Evolutionary conservation across 2,329 filamentous ascomycete species (phyloP), one percentile per base, ranked within the genome.

Genomic region (Claviceps paspali): DNA sequence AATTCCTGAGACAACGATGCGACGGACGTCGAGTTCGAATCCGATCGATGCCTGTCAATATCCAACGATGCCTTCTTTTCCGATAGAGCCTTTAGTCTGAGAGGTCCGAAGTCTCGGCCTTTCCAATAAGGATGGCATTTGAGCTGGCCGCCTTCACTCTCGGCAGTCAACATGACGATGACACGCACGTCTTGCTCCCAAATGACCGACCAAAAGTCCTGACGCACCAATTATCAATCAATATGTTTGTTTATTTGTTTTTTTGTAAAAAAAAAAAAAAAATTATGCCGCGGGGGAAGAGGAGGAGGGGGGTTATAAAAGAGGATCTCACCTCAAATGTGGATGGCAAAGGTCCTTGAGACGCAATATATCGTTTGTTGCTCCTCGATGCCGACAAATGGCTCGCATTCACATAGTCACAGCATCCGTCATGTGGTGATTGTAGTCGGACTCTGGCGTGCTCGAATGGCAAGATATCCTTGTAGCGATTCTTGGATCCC

Each of bases 201-300:
- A 22, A 96, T 70, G 9, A 95, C 81, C 42, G 85, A 88, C 91
- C 91, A 98, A 53, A 98, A 98, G 56, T 98, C 91, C 83, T 91
- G 23, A 3, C 8, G 12, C 17, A 22, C 19, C 17, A 34, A 19
- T 5, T 8, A 6, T 19, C 7, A 10, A 14, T 34, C 5, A 18
- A 18, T 22, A 26, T 15, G 30, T 12, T 8, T 22, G 5, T 22
- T 22, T 8, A 5, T 22, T 22, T 31, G 12, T 4, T n/a, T n/a
- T n/a, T n/a, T n/a, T n/a, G n/a, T n/a, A n/a, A n/a, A n/a, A n/a
- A n/a, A n/a, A n/a, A n/a, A n/a, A n/a, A n/a, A n/a, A n/a, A n/a
- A n/a, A n/a, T n/a, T n/a, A n/a, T n/a, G n/a, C n/a, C n/a, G n/a
- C n/a, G n/a, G n/a, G n/a, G n/a, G n/a, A n/a, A n/a, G n/a, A n/a